Evolutionary conservation across 2,329 filamentous ascomycete species (phyloP).

Genomic region (Penicillium sp.): DNA sequence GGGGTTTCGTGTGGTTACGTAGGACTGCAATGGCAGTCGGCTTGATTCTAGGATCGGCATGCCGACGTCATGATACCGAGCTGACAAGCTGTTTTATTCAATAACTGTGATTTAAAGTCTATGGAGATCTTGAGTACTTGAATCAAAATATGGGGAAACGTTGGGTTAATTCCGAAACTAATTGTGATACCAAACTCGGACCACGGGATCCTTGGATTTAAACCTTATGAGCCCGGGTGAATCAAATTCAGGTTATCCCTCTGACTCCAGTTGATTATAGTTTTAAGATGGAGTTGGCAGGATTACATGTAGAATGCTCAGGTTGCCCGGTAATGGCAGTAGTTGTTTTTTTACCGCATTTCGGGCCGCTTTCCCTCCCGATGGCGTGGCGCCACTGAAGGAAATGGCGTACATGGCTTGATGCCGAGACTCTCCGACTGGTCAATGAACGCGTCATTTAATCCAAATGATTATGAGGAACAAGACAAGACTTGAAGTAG

Average conservation of each 20-base stretch:
- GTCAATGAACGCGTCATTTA: not conserved
- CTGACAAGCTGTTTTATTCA: not conserved
- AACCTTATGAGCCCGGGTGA: no score
- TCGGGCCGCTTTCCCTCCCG: not conserved
- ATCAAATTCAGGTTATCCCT: no score
- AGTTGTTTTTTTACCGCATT: not conserved
- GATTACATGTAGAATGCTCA: not conserved
- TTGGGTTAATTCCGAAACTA: not conserved
- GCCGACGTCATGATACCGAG: constrained; percentile 2
- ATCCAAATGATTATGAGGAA: not conserved
- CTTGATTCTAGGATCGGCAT: not conserved
- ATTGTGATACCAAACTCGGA: no score
- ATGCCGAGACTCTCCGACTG: not conserved
- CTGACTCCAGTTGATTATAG: not conserved
- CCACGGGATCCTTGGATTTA: no score
- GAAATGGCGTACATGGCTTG: not conserved
- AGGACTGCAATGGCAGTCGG: not conserved
- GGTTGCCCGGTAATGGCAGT: no score
- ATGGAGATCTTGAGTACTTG: no score
- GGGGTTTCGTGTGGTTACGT: not conserved
- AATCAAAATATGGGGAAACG: not conserved
- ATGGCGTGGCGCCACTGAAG: not conserved
- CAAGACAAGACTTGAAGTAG: not conserved
- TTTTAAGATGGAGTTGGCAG: not conserved
- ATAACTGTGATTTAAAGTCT: not conserved